These are phyloP conservation scores for Trypanosoma lewisi DNA, from an alignment of 208 protist species.

Conservation along the genomic window DNA sequence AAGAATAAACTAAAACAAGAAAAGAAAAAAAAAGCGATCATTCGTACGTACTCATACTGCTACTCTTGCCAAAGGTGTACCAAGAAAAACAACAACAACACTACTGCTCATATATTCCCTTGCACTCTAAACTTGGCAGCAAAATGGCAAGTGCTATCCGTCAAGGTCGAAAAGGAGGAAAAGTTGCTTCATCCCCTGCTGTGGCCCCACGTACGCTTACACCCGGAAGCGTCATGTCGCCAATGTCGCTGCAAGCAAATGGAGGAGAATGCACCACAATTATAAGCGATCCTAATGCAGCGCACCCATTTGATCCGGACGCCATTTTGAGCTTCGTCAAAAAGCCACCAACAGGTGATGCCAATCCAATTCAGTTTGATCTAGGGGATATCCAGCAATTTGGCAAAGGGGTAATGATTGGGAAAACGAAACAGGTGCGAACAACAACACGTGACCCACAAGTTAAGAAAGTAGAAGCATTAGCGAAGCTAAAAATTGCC, in stretches of 20 bases:
- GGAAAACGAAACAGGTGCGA: conserved; percentile 64
- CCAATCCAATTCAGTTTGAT: conserved; percentile 87
- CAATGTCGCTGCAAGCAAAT: conserved; percentile 37
- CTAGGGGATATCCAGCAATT: conserved; percentile 77
- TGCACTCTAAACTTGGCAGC: neutral
- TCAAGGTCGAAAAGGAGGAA: conserved; percentile 85
- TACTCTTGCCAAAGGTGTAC: no score
- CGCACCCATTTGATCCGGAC: conserved; percentile 37
- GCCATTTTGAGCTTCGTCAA: conserved; percentile 3
- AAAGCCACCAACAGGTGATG: conserved; percentile 14
- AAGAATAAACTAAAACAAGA: no score
- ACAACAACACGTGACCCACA: conserved; percentile 56
- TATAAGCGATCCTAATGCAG: conserved; percentile 27
- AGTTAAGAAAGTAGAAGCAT: conserved; percentile 37
- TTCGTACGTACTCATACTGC: no score
- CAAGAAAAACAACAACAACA: neutral
- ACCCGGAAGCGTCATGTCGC: conserved; percentile 53
- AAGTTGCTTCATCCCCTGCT: conserved; percentile 67
- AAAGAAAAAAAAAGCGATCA: no score
- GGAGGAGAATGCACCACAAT: conserved; percentile 31
- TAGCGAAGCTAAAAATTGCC: conserved; percentile 37
- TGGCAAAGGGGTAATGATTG: conserved; percentile 77
- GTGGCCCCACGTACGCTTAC: conserved; percentile 31
- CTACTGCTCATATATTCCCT: neutral
- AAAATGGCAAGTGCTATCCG: conserved; percentile 73